Evolutionary conservation across 164 flowering plant genomes (phyloP).

Genomic region (Vitis cinerea): DNA sequence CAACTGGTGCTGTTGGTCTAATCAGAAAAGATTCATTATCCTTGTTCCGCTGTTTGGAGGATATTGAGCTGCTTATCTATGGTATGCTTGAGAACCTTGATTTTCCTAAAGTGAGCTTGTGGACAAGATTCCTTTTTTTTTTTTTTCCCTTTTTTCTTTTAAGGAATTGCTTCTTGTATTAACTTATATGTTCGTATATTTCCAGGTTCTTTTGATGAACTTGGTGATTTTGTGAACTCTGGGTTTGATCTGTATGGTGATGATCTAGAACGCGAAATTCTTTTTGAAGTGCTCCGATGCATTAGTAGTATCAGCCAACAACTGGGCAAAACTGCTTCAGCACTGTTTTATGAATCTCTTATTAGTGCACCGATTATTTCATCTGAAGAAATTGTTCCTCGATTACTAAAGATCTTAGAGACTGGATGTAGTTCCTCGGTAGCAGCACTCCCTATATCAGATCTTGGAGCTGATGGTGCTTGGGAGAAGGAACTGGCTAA

Average conservation of each 20-base stretch:
- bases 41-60: slow-evolving; percentile 68
- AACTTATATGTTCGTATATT: neutral
- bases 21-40: slow-evolving; percentile 70
- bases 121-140: neutral
- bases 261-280: slow-evolving; percentile 50
- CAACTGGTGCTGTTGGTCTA: slow-evolving; percentile 66
- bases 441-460: slow-evolving; percentile 32
- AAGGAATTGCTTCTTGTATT: neutral
- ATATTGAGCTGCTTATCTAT: slow-evolving; percentile 62
- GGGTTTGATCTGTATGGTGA: slow-evolving; percentile 42
- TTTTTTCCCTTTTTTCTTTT: slow-evolving; percentile 1
- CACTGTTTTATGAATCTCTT: slow-evolving; percentile 69
- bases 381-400: slow-evolving; percentile 61
- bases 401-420: slow-evolving; percentile 68
- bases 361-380: slow-evolving; percentile 36
- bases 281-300: slow-evolving; percentile 65
- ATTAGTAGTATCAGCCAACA: slow-evolving; percentile 54
- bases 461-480: slow-evolving; percentile 53
- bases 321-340: slow-evolving; percentile 70
- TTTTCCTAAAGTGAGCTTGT: neutral
- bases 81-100: slow-evolving; percentile 43
- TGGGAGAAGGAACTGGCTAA: slow-evolving; percentile 60
- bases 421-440: slow-evolving; percentile 58
- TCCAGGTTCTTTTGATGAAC: slow-evolving; percentile 58
- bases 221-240: slow-evolving; percentile 34